Base-by-base conservation (phyloP, 257 asterid species). In the Rauvolfia tetraphylla region DNA sequence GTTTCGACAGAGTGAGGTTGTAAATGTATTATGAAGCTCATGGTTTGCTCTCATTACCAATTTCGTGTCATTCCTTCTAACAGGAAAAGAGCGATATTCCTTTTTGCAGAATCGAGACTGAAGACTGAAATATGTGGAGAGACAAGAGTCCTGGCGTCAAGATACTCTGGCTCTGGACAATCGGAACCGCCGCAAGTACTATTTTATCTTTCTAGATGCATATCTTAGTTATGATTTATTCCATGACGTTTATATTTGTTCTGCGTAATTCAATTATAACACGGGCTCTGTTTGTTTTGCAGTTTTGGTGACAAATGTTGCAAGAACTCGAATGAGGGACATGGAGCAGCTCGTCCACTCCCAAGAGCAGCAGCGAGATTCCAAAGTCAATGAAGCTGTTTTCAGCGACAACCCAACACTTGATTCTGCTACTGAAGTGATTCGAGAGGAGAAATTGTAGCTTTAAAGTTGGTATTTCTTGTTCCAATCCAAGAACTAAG, bases 81-180 rank as follows among this genome's bases (percentile, higher is more conserved):
- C 59, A 18, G 20, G 10, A 61, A 61, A 25, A 36, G 39, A 61
- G 23, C 29, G 10, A 23, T n/a, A 44, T 44, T 7, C 1, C 3
- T 31, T 2, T 23, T 56, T 6, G 41, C 15, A n/a, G 1, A 1
- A 44, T 17, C 5, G 46, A 62, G n/a, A 31, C 41, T 7, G 46
- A 36, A 23, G 27, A 33, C 69, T 18, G 44, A 20, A 65, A 65
- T 7, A 85, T 89, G 97, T 87, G 96, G 96, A 86, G 75, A 82
- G 92, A 90, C 81, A 92, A 85, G 84, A 89, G 95, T 62, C 91
- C 96, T 3, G 97, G 95, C n/a, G 90, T 92, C 53, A 90, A 92
- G 93, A 92, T 90, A 87, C 93, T 90, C 11, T 90, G 96, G 96
- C 34, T 90, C 68, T 90, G 96, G 97, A 91, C 96, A 62, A 76